These are phyloP conservation scores for Zymoseptoria tritici DNA, from an alignment of 2,329 filamentous ascomycete genomes.

Conservation along the genomic window DNA sequence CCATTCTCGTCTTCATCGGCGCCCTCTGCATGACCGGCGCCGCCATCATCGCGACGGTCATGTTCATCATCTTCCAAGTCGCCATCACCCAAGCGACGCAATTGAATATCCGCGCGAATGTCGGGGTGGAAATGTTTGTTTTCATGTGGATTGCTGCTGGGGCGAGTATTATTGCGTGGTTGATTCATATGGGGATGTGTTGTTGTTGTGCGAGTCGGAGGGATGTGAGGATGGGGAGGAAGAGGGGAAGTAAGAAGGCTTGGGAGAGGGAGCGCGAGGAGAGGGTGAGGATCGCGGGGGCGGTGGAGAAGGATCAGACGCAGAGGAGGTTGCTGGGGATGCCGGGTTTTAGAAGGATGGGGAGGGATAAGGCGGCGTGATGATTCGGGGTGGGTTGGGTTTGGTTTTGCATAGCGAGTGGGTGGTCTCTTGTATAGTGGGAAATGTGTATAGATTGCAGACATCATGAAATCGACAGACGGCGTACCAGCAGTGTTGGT, in stretches of 20 bases:
- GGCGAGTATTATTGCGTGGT: slow-evolving; percentile 60
- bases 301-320: slow-evolving; percentile 5
- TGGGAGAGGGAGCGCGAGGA: slow-evolving; percentile 11
- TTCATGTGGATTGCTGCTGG: slow-evolving; percentile 83
- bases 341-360: slow-evolving; percentile 12
- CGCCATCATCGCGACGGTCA: slow-evolving; percentile 69
- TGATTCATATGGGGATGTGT: slow-evolving; percentile 65
- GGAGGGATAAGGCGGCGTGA: not conserved
- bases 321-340: not conserved
- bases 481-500: no score
- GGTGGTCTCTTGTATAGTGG: not conserved
- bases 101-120: slow-evolving; percentile 65
- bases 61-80: slow-evolving; percentile 74
- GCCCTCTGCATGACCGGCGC: slow-evolving; percentile 62
- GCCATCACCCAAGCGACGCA: slow-evolving; percentile 63
- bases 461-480: no score
- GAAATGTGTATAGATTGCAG: not conserved
- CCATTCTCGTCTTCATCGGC: slow-evolving; percentile 57
- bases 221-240: slow-evolving; percentile 45
- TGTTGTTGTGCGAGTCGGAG: slow-evolving; percentile 63
- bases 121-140: slow-evolving; percentile 69
- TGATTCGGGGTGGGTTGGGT: not conserved
- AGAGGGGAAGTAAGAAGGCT: slow-evolving; percentile 32
- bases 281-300: slow-evolving; percentile 2
- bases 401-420: not conserved